These are phyloP conservation scores for Lotus japonicus DNA, from an alignment of 306 rosid species.

Conservation along the genomic window DNA sequence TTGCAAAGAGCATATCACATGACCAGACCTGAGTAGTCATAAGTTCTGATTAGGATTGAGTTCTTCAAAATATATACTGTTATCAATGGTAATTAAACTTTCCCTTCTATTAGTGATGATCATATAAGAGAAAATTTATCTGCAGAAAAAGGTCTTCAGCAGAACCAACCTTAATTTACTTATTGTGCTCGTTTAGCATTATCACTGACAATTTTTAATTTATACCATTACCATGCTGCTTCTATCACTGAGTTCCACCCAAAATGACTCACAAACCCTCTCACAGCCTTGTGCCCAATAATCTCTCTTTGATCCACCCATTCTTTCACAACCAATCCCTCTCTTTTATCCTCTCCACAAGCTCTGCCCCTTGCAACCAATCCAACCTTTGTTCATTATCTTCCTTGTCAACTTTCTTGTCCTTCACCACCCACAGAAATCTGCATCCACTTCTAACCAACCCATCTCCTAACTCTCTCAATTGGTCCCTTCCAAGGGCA, in stretches of 20 bases:
- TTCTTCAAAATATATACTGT: too few species aligned
- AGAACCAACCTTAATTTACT: too few species aligned
- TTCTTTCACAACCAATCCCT: slow-evolving; percentile 39
- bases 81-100: too few species aligned
- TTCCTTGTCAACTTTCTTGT: slow-evolving; percentile 43
- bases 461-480: slow-evolving; percentile 46
- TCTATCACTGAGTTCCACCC: slow-evolving; percentile 55
- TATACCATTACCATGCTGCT: slow-evolving; percentile 35
- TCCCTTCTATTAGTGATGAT: too few species aligned
- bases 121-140: too few species aligned
- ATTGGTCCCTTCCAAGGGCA: slow-evolving; percentile 34
- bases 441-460: slow-evolving; percentile 34
- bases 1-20: too few species aligned
- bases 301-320: slow-evolving; percentile 48
- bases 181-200: too few species aligned
- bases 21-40: too few species aligned
- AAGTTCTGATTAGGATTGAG: too few species aligned
- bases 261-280: slow-evolving; percentile 52
- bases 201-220: too few species aligned
- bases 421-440: slow-evolving; percentile 59
- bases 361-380: slow-evolving; percentile 24
- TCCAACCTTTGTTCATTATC: slow-evolving; percentile 29
- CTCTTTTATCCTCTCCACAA: slow-evolving; percentile 25
- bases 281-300: slow-evolving; percentile 34
- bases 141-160: too few species aligned